These are phyloP conservation scores for Phytophthora megakarya DNA, from an alignment of 352 stramenopile genomes.

Conservation along the genomic window DNA sequence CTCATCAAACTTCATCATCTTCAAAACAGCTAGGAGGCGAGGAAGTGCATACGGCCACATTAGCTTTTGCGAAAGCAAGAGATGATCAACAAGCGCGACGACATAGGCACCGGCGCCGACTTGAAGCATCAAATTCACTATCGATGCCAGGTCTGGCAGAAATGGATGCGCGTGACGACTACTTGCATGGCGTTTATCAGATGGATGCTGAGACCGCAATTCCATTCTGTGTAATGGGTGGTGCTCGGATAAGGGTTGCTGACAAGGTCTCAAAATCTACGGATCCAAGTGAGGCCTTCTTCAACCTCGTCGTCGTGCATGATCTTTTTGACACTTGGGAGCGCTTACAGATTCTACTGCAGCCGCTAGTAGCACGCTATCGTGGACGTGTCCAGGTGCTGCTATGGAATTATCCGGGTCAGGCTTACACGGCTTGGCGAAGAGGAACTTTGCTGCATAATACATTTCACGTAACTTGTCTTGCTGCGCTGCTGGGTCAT, in stretches of 20 bases:
- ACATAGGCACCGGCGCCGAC: slow-evolving; percentile 34
- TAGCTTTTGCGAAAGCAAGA: slow-evolving; percentile 53
- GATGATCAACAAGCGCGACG: slow-evolving; percentile 48
- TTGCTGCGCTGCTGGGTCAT: slow-evolving; percentile 80
- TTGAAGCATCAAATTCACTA: slow-evolving; percentile 50
- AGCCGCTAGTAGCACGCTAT: slow-evolving; percentile 89
- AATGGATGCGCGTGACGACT: slow-evolving; percentile 59
- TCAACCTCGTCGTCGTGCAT: slow-evolving; percentile 95
- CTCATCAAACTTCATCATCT: neutral
- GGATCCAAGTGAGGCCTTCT: slow-evolving; percentile 66
- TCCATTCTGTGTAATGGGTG: slow-evolving; percentile 90
- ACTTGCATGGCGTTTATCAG: slow-evolving; percentile 74
- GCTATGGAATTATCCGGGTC: slow-evolving; percentile 96
- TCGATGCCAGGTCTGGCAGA: slow-evolving; percentile 50
- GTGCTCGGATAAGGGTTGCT: slow-evolving; percentile 1
- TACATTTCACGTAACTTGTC: slow-evolving; percentile 86
- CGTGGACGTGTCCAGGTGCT: slow-evolving; percentile 85
- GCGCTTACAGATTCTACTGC: slow-evolving; percentile 93
- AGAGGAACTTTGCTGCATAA: slow-evolving; percentile 92
- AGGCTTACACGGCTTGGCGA: slow-evolving; percentile 94
- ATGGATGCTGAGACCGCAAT: slow-evolving; percentile 93
- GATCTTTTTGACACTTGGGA: slow-evolving; percentile 97
- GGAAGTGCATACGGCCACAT: slow-evolving; percentile 38
- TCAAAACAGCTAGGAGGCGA: slow-evolving; percentile 11
- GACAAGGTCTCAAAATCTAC: slow-evolving; percentile 8